phyloP scores from a whole-genome alignment of 495 filamentous ascomycete species.

The Rusavskia elegans region DNA sequence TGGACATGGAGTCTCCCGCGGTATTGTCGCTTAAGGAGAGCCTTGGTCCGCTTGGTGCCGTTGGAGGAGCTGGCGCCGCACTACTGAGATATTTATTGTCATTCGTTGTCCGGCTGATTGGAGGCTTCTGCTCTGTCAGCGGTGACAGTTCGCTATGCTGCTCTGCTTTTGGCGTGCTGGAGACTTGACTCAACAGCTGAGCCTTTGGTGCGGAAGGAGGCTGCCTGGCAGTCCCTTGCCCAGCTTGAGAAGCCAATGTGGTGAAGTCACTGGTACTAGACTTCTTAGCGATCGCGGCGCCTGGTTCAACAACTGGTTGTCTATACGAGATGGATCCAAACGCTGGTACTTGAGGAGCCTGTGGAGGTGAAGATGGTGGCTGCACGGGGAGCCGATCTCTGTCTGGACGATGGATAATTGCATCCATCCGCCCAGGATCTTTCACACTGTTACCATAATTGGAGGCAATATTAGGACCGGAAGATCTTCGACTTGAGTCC shows the following conservation, averaged over 20 bases:
- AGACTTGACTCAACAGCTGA: constrained; percentile 24
- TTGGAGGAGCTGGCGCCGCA: not conserved
- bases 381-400: constrained; percentile 23
- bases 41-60: not conserved
- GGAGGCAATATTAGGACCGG: not conserved
- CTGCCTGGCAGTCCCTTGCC: constrained; percentile 20
- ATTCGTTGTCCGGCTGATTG: not conserved
- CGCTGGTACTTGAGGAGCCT: constrained; percentile 65
- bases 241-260: constrained; percentile 5
- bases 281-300: constrained; percentile 7
- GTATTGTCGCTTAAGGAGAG: not conserved
- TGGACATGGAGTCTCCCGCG: not conserved
- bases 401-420: constrained; percentile 16
- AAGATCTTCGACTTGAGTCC: not conserved
- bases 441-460: not conserved
- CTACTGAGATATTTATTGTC: constrained; percentile 6
- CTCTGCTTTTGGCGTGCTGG: constrained; percentile 36
- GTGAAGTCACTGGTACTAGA: constrained; percentile 1
- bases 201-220: constrained; percentile 22
- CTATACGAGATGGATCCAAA: constrained; percentile 46
- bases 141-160: constrained; percentile 13
- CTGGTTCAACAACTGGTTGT: constrained; percentile 18
- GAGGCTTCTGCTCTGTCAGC: constrained; percentile 2
- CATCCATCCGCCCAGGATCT: constrained; percentile 28
- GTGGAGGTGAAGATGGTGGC: constrained; percentile 48